These are phyloP conservation scores for Fusarium tuaranense DNA, from an alignment of 2,329 filamentous ascomycete genomes.

Conservation along the genomic window DNA sequence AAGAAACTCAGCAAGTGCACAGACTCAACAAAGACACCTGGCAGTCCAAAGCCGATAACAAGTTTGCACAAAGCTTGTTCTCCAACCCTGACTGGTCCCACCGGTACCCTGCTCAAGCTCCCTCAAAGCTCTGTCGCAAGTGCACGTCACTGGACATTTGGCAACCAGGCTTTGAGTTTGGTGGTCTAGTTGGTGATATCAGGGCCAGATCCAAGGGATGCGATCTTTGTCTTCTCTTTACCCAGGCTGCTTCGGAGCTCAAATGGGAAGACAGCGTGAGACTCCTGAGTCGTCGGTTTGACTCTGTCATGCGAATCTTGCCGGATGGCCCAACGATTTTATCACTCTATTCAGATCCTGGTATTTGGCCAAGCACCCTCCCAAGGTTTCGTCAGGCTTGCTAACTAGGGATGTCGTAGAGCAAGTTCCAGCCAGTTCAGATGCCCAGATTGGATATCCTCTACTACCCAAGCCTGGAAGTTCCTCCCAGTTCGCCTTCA, in stretches of 20 bases:
- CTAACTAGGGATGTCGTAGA: no score
- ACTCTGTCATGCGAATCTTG: background rate
- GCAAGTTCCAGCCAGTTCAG: background rate
- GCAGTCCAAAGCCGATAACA: background rate
- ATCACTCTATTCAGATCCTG: background rate
- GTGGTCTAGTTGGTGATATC: background rate
- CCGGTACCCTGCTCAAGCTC: fast-evolving
- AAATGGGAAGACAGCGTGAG: background rate
- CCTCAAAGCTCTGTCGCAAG: background rate
- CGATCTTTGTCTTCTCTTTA: background rate
- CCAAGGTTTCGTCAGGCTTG: background rate
- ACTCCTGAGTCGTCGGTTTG: background rate
- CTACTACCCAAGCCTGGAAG: background rate
- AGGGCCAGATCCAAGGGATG: background rate
- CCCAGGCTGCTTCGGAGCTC: background rate
- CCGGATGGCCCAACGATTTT: background rate
- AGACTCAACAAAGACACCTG: background rate
- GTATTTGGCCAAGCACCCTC: background rate
- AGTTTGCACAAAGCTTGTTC: background rate
- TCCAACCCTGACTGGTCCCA: background rate
- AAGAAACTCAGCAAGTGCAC: background rate
- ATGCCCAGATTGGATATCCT: background rate
- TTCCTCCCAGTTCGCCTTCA: background rate
- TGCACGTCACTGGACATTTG: background rate
- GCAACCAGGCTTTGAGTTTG: background rate